Percentiles rank a stretch among this genome's conserved stretches.
Conservation (phyloP, 2,329 filamentous ascomycete genomes). For the Plectosphaerella cucumerina region DNA sequence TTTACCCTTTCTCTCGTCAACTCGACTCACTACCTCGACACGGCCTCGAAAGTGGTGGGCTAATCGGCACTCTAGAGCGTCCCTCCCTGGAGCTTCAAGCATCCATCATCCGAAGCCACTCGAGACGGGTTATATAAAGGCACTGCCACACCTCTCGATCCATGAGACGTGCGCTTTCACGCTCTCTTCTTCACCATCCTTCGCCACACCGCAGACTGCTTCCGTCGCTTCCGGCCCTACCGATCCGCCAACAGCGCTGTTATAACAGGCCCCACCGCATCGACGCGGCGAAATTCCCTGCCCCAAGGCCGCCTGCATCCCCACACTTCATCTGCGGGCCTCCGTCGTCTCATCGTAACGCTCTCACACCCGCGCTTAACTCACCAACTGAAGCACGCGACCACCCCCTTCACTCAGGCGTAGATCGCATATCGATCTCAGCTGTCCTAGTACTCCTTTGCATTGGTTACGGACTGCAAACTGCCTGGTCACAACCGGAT, state of each 20-base stretch:
- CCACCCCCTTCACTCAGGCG: conserved; percentile 8
- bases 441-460: conserved; percentile 9
- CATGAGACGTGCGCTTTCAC: not conserved
- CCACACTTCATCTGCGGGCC: not conserved
- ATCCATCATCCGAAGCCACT: not conserved
- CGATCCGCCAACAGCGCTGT: not conserved
- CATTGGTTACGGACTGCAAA: conserved; percentile 7
- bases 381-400: not conserved
- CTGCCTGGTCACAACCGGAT: not conserved
- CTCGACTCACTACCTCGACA: not conserved
- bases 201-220: not conserved
- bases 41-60: not conserved
- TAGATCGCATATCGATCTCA: conserved; percentile 7
- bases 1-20: not conserved
- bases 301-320: not conserved
- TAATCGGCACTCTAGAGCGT: not conserved
- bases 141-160: not conserved
- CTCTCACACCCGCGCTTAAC: too few species aligned
- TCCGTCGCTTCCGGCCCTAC: not conserved
- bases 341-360: not conserved
- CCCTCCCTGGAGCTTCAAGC: not conserved
- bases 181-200: not conserved
- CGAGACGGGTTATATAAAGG: not conserved
- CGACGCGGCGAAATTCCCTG: not conserved
- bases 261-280: not conserved